Percentiles rank a stretch among this genome's conserved stretches.
Evolutionary conservation across 345 rosid species (phyloP).

Genomic region (Melastoma malabathricum): DNA sequence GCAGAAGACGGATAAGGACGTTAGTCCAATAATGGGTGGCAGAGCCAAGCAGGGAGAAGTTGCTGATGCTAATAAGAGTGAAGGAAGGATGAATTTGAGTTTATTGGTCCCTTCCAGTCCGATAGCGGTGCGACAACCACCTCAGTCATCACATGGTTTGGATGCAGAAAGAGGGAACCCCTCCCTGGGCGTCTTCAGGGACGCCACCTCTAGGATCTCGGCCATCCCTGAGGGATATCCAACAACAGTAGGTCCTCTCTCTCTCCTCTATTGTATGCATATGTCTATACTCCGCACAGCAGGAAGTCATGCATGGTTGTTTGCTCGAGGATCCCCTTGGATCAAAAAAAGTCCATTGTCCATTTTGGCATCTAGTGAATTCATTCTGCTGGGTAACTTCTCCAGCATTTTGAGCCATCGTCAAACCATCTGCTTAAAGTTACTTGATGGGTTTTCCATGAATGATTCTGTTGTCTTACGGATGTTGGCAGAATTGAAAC

Average conservation of each 20-base stretch:
- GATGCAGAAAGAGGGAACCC: conserved; percentile 67
- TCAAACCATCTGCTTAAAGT: no score
- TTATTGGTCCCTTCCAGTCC: conserved; percentile 69
- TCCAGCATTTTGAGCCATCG: no score
- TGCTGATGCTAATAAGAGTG: conserved; percentile 14
- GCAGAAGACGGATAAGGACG: conserved; percentile 49
- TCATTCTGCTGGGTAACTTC: no score
- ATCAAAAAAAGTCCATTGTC: no score
- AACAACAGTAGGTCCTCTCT: conserved; percentile 64
- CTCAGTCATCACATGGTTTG: conserved; percentile 22
- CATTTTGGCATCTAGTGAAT: no score
- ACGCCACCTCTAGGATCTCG: conserved; percentile 59
- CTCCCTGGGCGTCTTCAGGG: conserved; percentile 79
- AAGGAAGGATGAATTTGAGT: conserved; percentile 54
- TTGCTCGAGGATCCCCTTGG: no score
- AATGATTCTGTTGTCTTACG: neutral
- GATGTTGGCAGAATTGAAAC: no score
- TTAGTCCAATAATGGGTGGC: conserved; percentile 16
- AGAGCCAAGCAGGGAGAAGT: conserved; percentile 32
- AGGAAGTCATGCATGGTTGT: no score
- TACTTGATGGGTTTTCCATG: no score
- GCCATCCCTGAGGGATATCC: conserved; percentile 88
- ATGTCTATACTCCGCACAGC: neutral
- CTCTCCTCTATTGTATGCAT: neutral
- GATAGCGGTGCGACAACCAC: conserved; percentile 38